phyloP scores from a whole-genome alignment of 1,284 basidiomycete genomes.

The Pascua guehoae region DNA sequence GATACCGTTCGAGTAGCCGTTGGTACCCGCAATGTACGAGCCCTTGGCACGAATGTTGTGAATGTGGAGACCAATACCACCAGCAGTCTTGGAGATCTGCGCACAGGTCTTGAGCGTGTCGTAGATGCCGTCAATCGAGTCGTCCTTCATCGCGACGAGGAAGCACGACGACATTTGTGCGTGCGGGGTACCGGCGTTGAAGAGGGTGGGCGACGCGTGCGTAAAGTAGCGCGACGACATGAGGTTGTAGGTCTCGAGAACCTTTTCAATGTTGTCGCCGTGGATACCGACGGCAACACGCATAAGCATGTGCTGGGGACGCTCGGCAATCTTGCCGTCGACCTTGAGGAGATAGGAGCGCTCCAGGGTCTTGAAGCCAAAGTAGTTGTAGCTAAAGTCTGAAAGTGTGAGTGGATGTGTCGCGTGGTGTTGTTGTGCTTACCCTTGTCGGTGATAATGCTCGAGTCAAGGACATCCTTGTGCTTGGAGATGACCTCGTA shows the following conservation, averaged over 20 bases:
- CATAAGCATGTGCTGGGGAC: constrained; percentile 99
- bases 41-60: constrained; percentile 97
- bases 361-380: constrained; percentile 99
- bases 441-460: constrained; percentile 80
- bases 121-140: constrained; percentile 99
- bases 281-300: constrained; percentile 98
- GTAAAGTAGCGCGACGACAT: constrained; percentile 98
- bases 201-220: constrained; percentile 95
- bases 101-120: constrained; percentile 98
- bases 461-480: constrained; percentile 80
- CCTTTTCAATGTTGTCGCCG: constrained; percentile 81
- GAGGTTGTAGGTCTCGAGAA: constrained; percentile 86
- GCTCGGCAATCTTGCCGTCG: constrained; percentile 91
- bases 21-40: constrained; percentile 65
- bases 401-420: constrained; percentile 49
- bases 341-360: constrained; percentile 94
- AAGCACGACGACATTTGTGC: constrained; percentile 97
- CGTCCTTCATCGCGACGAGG: constrained; percentile 96
- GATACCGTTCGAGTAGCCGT: constrained; percentile 98
- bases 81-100: constrained; percentile 99
- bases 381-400: constrained; percentile 96
- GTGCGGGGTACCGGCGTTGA: constrained; percentile 96
- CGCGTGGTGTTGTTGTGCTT: too few species aligned
- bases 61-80: constrained; percentile 94
- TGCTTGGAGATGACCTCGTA: constrained; percentile 82